Percentiles rank a stretch among this genome's conserved stretches.
Conservation (phyloP, 805 yeast species). For the Saccharomycopsis amapae region DNA sequence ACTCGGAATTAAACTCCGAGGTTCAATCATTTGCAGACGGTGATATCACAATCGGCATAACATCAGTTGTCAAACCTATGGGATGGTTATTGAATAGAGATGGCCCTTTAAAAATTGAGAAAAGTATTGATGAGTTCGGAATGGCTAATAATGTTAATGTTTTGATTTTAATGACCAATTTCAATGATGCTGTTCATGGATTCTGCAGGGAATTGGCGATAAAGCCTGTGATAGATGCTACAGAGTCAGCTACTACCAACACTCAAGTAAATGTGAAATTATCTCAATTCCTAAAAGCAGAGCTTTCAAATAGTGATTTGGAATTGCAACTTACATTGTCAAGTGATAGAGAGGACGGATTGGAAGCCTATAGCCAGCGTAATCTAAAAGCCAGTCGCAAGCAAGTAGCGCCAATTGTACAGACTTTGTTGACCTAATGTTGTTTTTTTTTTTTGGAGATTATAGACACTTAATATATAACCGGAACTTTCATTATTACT, state of each 20-base stretch:
- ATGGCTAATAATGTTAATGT: conserved; percentile 25
- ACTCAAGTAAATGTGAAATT: not conserved
- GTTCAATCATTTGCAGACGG: not conserved
- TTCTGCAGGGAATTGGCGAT: conserved; percentile 42
- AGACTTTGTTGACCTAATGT: conserved; percentile 9
- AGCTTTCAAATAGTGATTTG: no score
- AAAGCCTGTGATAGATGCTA: conserved; percentile 5
- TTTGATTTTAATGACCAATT: conserved; percentile 44
- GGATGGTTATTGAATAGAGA: conserved; percentile 39
- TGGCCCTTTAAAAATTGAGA: conserved; percentile 23
- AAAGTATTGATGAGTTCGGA: conserved; percentile 28
- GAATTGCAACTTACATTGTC: no score
- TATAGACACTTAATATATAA: no score
- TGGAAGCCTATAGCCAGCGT: conserved; percentile 34
- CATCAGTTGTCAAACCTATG: conserved; percentile 63
- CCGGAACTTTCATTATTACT: no score
- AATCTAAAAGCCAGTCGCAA: conserved; percentile 68
- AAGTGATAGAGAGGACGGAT: not conserved
- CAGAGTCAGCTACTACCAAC: not conserved
- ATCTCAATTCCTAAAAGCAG: not conserved
- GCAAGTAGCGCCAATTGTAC: conserved; percentile 68
- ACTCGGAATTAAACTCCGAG: not conserved
- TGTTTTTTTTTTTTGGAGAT: no score
- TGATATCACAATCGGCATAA: conserved; percentile 52
- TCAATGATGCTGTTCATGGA: conserved; percentile 24